Evolutionary conservation across 371 early-diverging fungal species (phyloP).

Genomic region (Circinella umbellata): DNA sequence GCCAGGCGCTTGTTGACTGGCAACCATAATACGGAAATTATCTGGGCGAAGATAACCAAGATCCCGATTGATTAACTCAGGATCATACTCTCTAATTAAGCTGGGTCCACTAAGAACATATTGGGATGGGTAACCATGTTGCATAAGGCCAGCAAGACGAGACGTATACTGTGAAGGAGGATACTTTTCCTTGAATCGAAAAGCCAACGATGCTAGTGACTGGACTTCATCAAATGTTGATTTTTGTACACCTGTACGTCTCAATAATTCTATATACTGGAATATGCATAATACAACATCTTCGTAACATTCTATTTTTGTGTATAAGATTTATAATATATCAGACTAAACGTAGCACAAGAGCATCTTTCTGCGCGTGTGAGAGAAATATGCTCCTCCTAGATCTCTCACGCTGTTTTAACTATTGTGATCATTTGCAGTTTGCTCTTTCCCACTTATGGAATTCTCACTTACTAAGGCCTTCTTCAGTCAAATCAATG

Average conservation of each 20-base stretch:
- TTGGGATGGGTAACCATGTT: slow-evolving; percentile 69
- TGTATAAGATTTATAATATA: too few relatives aligned
- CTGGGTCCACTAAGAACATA: slow-evolving; percentile 75
- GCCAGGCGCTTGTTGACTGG: slow-evolving; percentile 49
- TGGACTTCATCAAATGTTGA: slow-evolving; percentile 82
- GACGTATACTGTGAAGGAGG: slow-evolving; percentile 65
- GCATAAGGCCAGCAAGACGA: slow-evolving; percentile 65
- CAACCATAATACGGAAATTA: slow-evolving; percentile 67
- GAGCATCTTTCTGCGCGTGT: background rate
- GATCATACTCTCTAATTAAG: slow-evolving; percentile 66
- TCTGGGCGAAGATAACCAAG: slow-evolving; percentile 68
- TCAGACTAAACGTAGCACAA: background rate
- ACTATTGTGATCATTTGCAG: background rate
- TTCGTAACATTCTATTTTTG: slow-evolving; percentile 60
- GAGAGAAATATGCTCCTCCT: background rate
- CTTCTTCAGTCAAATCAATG: slow-evolving; percentile 84
- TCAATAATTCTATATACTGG: slow-evolving; percentile 86
- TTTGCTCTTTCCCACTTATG: background rate
- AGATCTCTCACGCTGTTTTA: background rate
- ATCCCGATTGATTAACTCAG: slow-evolving; percentile 61
- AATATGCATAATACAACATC: slow-evolving; percentile 84
- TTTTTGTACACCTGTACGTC: slow-evolving; percentile 68
- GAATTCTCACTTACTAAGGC: slow-evolving; percentile 59
- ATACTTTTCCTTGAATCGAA: slow-evolving; percentile 86
- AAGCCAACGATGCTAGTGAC: slow-evolving; percentile 70